phyloP scores from a whole-genome alignment of 1,284 basidiomycete species.

The Pseudozyma hubeiensis region DNA sequence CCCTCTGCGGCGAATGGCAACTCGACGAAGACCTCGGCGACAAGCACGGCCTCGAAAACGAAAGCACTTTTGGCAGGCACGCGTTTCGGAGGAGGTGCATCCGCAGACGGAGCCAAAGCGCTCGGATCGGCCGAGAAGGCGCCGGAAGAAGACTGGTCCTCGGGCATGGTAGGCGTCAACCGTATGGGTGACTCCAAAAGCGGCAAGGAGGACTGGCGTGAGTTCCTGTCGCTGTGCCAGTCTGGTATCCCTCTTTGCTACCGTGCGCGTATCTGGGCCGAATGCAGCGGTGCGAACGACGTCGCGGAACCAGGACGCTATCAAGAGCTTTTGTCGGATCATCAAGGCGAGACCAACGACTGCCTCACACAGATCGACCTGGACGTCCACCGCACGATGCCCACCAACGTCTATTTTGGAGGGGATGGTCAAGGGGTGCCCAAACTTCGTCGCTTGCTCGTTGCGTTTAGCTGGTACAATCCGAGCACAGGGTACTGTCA shows the following conservation, averaged over 20 bases:
- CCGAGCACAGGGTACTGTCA: constrained; percentile 70
- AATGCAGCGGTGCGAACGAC: constrained; percentile 91
- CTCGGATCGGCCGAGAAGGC: constrained; percentile 37
- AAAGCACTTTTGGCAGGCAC: constrained; percentile 28
- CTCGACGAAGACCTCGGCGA: constrained; percentile 6
- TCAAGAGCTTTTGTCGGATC: constrained; percentile 79
- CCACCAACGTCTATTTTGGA: constrained; percentile 94
- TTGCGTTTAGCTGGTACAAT: constrained; percentile 84
- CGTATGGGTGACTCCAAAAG: constrained; percentile 80
- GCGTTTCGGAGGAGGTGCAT: constrained; percentile 27
- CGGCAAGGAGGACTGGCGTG: constrained; percentile 79
- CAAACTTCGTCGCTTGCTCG: constrained; percentile 87
- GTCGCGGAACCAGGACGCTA: constrained; percentile 92
- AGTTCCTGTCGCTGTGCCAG: constrained; percentile 82
- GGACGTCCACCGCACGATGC: constrained; percentile 82
- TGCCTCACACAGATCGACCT: constrained; percentile 91
- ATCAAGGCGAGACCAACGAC: constrained; percentile 73
- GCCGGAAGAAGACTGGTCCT: constrained; percentile 55
- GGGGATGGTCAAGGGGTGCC: constrained; percentile 92
- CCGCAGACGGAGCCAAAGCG: constrained; percentile 29
- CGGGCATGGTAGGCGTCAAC: constrained; percentile 81
- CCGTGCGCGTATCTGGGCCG: constrained; percentile 84
- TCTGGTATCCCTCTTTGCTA: constrained; percentile 89
- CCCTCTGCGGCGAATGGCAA: neutral
- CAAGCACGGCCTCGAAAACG: constrained; percentile 28